Percentiles rank a stretch among this genome's conserved stretches.
Conservation (phyloP, 164 flowering plant species). For the Sedum album region DNA sequence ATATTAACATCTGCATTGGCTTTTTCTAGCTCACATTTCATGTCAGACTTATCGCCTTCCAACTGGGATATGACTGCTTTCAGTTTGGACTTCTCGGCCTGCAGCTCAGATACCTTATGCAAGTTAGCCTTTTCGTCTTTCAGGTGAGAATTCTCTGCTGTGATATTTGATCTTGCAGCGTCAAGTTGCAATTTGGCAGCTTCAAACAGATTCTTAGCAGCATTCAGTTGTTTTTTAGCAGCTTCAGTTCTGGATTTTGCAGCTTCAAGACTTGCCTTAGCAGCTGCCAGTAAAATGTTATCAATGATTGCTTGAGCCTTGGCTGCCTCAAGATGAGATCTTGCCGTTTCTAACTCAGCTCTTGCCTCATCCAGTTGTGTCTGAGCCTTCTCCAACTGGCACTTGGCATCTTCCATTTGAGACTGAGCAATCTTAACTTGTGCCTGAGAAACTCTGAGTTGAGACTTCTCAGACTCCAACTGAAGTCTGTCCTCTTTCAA, state of each 20-base stretch:
- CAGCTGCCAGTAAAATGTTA: background rate
- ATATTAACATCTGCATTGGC: background rate
- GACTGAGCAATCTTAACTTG: background rate
- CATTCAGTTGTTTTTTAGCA: background rate
- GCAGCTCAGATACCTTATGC: background rate
- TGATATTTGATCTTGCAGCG: background rate
- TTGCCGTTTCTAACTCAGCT: background rate
- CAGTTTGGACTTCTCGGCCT: conserved; percentile 1
- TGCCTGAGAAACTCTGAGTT: background rate
- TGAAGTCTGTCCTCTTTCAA: background rate
- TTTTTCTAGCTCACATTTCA: background rate
- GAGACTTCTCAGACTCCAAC: background rate
- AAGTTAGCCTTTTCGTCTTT: background rate
- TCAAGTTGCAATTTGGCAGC: background rate
- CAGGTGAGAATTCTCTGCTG: background rate
- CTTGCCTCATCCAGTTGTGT: background rate
- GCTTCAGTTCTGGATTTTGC: background rate
- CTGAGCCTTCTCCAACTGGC: background rate
- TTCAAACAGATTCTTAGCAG: background rate
- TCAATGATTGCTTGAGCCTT: background rate
- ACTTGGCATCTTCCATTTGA: background rate
- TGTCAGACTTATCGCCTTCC: background rate
- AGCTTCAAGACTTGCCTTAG: conserved; percentile 3
- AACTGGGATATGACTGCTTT: background rate
- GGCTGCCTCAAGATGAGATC: conserved; percentile 3